Conservation (phyloP, 805 yeast genomes). For the Blastobotrys attinorum region DNA sequence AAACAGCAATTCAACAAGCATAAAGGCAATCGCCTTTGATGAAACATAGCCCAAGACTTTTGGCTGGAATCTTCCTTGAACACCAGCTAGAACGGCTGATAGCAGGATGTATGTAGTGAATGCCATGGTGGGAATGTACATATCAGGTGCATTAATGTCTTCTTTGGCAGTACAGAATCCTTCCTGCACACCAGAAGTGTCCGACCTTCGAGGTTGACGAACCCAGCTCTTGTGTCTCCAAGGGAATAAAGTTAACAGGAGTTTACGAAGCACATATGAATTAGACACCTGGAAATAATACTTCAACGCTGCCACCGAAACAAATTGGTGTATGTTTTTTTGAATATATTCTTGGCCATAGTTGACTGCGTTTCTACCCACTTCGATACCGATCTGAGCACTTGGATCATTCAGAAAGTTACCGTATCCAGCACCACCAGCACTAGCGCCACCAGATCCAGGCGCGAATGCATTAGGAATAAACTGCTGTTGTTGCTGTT, state of each 20-base stretch:
- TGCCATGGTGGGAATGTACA: constrained; percentile 94
- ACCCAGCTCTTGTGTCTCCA: constrained; percentile 81
- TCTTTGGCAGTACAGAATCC: constrained; percentile 70
- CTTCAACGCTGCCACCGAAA: constrained; percentile 50
- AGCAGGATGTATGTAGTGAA: constrained; percentile 77
- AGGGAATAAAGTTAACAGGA: constrained; percentile 73
- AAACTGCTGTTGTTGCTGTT: constrained; percentile 24
- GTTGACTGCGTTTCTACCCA: constrained; percentile 77
- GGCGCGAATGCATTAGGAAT: constrained; percentile 10
- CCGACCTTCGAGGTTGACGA: constrained; percentile 37
- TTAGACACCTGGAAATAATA: constrained; percentile 91
- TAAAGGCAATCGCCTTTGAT: constrained; percentile 77
- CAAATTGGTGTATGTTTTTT: constrained; percentile 50
- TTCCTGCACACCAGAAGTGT: constrained; percentile 31
- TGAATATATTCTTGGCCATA: constrained; percentile 76
- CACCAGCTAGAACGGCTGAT: constrained; percentile 78
- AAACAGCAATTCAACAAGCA: constrained; percentile 64
- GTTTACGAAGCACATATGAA: constrained; percentile 68
- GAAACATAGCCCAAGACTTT: constrained; percentile 82
- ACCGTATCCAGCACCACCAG: constrained; percentile 16
- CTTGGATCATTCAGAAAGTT: constrained; percentile 67
- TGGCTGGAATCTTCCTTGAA: constrained; percentile 87
- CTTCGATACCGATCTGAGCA: constrained; percentile 76
- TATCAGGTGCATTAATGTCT: constrained; percentile 91
- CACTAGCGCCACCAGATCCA: constrained; percentile 10